Evolutionary conservation across 192 early-diverging fungal genomes (phyloP), one percentile per base, ranked within the genome.

Genomic region (Mortierella hygrophila): DNA sequence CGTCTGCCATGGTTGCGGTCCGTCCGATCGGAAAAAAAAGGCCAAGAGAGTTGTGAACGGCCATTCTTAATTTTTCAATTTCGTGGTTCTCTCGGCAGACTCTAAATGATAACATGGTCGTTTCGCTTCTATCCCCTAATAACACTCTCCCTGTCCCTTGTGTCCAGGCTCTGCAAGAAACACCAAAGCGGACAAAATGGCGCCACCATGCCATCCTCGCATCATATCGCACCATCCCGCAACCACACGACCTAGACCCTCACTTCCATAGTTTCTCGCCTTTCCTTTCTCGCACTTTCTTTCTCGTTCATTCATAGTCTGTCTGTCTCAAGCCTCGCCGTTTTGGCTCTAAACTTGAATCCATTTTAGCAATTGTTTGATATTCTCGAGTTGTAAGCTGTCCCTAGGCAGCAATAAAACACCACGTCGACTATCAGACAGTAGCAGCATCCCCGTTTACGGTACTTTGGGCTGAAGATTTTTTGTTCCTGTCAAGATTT

Each of bases 141-240:
- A 65, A 65, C 60, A 32, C 29, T 4, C 26, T 15, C 29, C 16
- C 10, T 60, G n/a, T 8, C 26, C 55, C 10, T 65, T 65, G 60
- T 65, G 60, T 65, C 60, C 60, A 65, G 60, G 60, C 60, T 65
- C 60, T 32, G 29, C 15, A n/a, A 32, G 26, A 65, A 65, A 29
- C 60, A 65, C 55, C 55, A 65, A 29, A 65, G 11, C 60, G 29
- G 9, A 65, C 60, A 65, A 65, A 65, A 65, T 65, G 60, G 60
- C 60, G 29, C 60, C 60, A 65, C 60, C 29, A 65, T 65, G 26
- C 60, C 60, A 65, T 65, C 9, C 26, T 32, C 60, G 29, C 60
- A 65, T 65, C 60, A 65, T 65, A 65, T 65, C 60, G 60, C 60
- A 32, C 26, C 60, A 65, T 65, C 60, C 6, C 29, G 26, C 60